Conservation (phyloP, 106 monocot species). For the Chionographis japonica region DNA sequence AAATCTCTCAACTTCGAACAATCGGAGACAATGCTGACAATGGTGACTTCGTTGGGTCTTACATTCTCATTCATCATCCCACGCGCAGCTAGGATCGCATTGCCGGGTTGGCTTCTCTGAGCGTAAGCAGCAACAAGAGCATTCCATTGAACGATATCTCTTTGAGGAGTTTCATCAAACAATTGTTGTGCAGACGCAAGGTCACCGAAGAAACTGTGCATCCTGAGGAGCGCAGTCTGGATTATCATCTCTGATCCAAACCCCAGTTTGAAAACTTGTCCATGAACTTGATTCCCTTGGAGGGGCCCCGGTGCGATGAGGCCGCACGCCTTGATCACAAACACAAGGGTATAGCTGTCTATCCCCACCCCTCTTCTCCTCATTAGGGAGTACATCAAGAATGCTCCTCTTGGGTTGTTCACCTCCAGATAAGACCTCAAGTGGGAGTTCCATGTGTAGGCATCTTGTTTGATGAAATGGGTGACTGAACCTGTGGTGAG, state of each 20-base stretch:
- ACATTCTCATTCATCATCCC: slow-evolving; percentile 3
- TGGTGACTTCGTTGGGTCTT: slow-evolving; percentile 13
- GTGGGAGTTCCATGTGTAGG: slow-evolving; percentile 8
- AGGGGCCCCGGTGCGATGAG: neutral
- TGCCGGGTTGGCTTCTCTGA: neutral
- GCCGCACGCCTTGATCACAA: slow-evolving; percentile 17
- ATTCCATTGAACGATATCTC: slow-evolving; percentile 27
- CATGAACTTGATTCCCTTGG: slow-evolving; percentile 8
- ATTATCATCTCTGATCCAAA: slow-evolving; percentile 8
- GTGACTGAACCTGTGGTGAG: no score
- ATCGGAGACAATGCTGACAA: slow-evolving; percentile 9
- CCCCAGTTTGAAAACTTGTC: slow-evolving; percentile 11
- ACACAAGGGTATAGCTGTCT: slow-evolving; percentile 12
- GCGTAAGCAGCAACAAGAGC: slow-evolving; percentile 13
- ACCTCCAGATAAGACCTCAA: slow-evolving; percentile 3
- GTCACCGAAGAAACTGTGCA: slow-evolving; percentile 11
- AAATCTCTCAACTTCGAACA: slow-evolving; percentile 15
- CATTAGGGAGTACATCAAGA: slow-evolving; percentile 3
- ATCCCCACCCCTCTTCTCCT: slow-evolving; percentile 4
- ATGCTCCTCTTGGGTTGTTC: slow-evolving; percentile 3
- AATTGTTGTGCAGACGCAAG: slow-evolving; percentile 12
- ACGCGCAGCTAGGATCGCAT: slow-evolving; percentile 1
- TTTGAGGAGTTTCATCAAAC: slow-evolving; percentile 30
- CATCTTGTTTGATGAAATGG: neutral
- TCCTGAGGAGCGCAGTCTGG: slow-evolving; percentile 16